phyloP scores from a whole-genome alignment of 1,284 basidiomycete species.

The Sanghuangporus baumii region DNA sequence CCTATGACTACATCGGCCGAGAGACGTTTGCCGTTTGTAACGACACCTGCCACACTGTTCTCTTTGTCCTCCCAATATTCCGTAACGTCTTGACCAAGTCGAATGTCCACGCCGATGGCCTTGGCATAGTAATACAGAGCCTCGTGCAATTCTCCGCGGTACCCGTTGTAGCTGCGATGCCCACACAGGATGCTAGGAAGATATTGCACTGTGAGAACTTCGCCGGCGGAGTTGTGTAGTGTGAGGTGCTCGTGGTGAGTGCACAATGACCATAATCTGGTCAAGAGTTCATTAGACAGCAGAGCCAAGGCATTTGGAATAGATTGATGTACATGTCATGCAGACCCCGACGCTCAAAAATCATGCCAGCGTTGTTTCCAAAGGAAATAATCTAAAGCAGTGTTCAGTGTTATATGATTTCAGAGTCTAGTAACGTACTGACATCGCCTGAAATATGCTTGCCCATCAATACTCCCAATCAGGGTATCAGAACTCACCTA shows the following conservation, averaged over 20 bases:
- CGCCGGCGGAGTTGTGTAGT: conserved; percentile 23
- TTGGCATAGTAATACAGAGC: conserved; percentile 23
- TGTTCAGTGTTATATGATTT: not conserved
- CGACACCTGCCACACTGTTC: conserved; percentile 20
- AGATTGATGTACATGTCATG: conserved; percentile 20
- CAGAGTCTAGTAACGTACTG: not conserved
- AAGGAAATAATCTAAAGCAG: conserved; percentile 19
- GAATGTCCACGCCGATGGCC: conserved; percentile 24
- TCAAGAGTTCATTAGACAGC: not conserved
- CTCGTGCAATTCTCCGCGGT: conserved; percentile 24
- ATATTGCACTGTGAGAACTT: conserved; percentile 22
- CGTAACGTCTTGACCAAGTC: conserved; percentile 24
- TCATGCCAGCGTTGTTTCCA: conserved; percentile 19
- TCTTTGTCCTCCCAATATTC: conserved; percentile 26
- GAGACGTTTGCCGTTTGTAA: conserved; percentile 22
- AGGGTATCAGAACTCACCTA: conserved; percentile 8
- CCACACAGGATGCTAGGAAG: conserved; percentile 20
- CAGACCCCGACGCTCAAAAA: conserved; percentile 19
- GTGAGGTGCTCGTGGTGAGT: conserved; percentile 19
- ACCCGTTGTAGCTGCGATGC: conserved; percentile 23
- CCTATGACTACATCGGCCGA: conserved; percentile 27
- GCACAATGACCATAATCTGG: conserved; percentile 24
- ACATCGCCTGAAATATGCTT: conserved; percentile 4
- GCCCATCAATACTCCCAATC: conserved; percentile 1
- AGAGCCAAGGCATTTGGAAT: not conserved